These are phyloP conservation scores for Cardamine occulta DNA, from an alignment of 345 rosid genomes.

Conservation along the genomic window DNA sequence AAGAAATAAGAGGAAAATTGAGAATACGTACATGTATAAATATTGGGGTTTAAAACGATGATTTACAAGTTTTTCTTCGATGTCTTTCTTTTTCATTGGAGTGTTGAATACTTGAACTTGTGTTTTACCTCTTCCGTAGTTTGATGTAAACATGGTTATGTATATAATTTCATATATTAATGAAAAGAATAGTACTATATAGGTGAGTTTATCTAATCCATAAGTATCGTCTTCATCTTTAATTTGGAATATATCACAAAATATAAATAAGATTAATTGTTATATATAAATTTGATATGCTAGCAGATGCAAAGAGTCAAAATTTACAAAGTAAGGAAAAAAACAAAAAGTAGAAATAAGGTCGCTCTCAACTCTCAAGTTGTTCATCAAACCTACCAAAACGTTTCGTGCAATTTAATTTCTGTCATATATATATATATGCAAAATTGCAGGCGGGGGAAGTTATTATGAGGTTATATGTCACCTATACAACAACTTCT, in stretches of 20 bases:
- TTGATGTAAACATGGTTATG: conserved; percentile 26
- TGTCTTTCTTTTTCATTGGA: conserved; percentile 12
- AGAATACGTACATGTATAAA: conserved; percentile 14
- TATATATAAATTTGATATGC: background rate
- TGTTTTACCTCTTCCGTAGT: conserved; percentile 2
- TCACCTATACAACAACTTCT: background rate
- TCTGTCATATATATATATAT: background rate
- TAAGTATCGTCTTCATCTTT: background rate
- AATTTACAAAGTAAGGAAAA: background rate
- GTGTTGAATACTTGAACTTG: conserved; percentile 25
- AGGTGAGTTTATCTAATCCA: background rate
- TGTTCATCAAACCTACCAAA: conserved; percentile 1
- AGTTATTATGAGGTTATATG: background rate
- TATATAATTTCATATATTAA: conserved; percentile 2
- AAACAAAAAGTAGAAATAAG: background rate
- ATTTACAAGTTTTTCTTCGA: conserved; percentile 18
- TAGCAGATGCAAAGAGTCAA: background rate
- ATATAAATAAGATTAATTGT: background rate
- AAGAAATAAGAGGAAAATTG: background rate
- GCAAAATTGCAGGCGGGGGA: background rate
- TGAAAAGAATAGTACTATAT: background rate
- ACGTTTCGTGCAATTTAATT: conserved; percentile 11
- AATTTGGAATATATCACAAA: background rate
- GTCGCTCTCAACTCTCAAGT: conserved; percentile 13
- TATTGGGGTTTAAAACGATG: conserved; percentile 18